A percentile compares a stretch with the other conserved stretches of the same genome.
Evolutionary conservation across 164 flowering plant species (phyloP).

Genomic region (Chimonanthus salicifolius): DNA sequence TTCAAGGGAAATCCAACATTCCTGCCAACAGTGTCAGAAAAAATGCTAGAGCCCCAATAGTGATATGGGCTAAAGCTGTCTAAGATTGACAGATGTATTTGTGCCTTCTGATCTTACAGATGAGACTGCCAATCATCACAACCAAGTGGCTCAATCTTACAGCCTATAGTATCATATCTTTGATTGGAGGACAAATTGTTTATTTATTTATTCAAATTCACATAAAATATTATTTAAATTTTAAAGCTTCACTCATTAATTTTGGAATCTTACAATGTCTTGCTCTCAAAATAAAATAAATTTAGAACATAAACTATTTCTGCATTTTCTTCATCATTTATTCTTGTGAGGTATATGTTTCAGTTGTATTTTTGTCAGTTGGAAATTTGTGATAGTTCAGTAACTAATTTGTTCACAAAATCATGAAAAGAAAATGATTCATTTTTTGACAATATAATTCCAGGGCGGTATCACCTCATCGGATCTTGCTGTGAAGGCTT

Average conservation of each 20-base stretch:
- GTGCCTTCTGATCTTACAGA: no score
- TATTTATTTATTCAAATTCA: background rate
- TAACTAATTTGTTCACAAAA: background rate
- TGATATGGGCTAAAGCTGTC: no score
- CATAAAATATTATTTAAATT: no score
- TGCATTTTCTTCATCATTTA: background rate
- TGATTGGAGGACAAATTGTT: background rate
- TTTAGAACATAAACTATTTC: background rate
- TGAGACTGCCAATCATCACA: no score
- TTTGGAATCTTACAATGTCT: background rate
- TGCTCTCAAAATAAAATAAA: background rate
- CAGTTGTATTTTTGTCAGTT: background rate
- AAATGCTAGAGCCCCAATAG: no score
- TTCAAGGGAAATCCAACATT: no score
- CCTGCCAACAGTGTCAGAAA: no score
- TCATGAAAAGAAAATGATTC: background rate
- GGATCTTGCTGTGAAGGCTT: constrained; percentile 91
- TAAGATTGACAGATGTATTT: no score
- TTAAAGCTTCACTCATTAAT: background rate
- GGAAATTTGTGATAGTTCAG: background rate
- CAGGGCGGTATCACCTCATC: constrained; percentile 99
- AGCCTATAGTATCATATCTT: background rate
- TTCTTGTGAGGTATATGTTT: background rate
- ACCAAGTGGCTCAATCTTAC: no score
- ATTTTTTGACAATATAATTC: background rate